Conservation (phyloP, 352 stramenopile genomes). For the Pythium vanterpoolii region DNA sequence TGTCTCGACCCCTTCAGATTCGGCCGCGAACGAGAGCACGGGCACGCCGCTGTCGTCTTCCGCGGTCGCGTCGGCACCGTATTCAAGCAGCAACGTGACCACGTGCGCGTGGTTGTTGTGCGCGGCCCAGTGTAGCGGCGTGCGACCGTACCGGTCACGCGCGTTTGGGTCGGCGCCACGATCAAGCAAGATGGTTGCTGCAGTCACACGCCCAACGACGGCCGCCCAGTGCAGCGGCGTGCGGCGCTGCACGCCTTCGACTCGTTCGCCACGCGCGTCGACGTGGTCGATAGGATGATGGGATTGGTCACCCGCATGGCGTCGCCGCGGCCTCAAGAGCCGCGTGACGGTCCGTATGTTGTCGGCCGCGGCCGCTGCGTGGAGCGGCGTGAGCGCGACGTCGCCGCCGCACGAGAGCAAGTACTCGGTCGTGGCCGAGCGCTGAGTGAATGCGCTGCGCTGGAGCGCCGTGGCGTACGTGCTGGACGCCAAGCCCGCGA, state of each 20-base stretch:
- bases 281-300: slow-evolving; percentile 6
- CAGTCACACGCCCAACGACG: slow-evolving; percentile 42
- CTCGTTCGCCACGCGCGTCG: slow-evolving; percentile 55
- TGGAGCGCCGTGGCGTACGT: slow-evolving; percentile 55
- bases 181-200: slow-evolving; percentile 36
- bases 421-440: slow-evolving; percentile 58
- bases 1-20: slow-evolving; percentile 51
- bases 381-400: slow-evolving; percentile 71
- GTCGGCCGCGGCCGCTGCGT: slow-evolving; percentile 59
- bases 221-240: slow-evolving; percentile 76
- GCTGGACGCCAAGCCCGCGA: slow-evolving; percentile 34
- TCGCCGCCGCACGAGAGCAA: slow-evolving; percentile 66
- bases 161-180: slow-evolving; percentile 54
- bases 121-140: slow-evolving; percentile 74
- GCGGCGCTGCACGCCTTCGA: slow-evolving; percentile 54
- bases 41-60: slow-evolving; percentile 44
- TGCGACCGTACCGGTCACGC: slow-evolving; percentile 53
- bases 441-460: slow-evolving; percentile 60
- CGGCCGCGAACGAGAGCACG: slow-evolving; percentile 62
- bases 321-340: slow-evolving; percentile 30
- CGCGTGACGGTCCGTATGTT: slow-evolving; percentile 38
- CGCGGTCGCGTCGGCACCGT: slow-evolving; percentile 39
- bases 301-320: background rate
- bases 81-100: slow-evolving; percentile 46
- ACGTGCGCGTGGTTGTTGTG: slow-evolving; percentile 57